Base-by-base conservation (phyloP, 2,329 filamentous ascomycete genomes). In the Myriosclerotinia scirpicola region DNA sequence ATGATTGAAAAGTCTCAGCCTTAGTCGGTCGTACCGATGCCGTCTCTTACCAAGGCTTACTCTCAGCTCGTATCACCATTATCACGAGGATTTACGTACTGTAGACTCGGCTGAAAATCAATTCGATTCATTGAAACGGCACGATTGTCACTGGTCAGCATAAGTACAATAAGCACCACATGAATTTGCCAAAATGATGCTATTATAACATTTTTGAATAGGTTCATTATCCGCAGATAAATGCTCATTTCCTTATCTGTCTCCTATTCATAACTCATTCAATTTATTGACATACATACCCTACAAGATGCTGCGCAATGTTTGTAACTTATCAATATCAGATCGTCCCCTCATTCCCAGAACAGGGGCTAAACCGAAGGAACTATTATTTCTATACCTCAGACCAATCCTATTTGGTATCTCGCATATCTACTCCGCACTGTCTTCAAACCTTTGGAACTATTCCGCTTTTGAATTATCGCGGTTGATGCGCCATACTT, bases 21-120 rank as follows among this genome's bases (percentile, higher is more conserved):
- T n/a, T 65, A 56, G 34, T 65, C 61, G 52, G 53, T 64, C 42
- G 36, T 42, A 56, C 26, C 44, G 58, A 58, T 62, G 40, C 64
- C 50, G 59, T 64, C 42, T 67, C 17, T 64, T 44, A 50, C 59
- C 52, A 50, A 55, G 38, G 42, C 60, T 58, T 44, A 53, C 52
- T 40, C 53, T 67, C 58, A 67, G 65, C 65, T 67, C 65, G 60
- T 67, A 50, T 67, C 53, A 64, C 60, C 60, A 22, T 48, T 64
- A 36, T 64, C 65, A 64, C 44, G 59, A 46, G 65, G 36, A 50
- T 58, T 58, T 20, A 50, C 63, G n/a, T 38, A 36, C 34, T 46
- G 12, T 42, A 44, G n/a, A 12, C 46, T 65, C 36, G 64, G 54
- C 44, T 52, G 42, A 50, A 34, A 40, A 17, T 12, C 40, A 34